Evolutionary conservation across 352 stramenopile genomes (phyloP).

Genomic region (Saprolegnia parasitica): DNA sequence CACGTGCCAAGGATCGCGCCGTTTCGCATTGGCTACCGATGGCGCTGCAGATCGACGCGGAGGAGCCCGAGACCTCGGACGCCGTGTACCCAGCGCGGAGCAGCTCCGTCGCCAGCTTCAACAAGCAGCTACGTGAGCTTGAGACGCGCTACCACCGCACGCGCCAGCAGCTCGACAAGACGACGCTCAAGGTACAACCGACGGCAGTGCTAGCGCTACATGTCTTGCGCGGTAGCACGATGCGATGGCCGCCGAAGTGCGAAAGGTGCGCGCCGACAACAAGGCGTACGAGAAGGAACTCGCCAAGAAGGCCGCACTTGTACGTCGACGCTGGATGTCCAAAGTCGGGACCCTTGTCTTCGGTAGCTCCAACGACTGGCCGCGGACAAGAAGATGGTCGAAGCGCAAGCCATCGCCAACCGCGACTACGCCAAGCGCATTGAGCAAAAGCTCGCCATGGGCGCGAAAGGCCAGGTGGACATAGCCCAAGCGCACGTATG

Average conservation of each 20-base stretch:
- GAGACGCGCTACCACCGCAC: slow-evolving; percentile 77
- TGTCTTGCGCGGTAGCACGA: slow-evolving; percentile 5
- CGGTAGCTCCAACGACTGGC: slow-evolving; percentile 66
- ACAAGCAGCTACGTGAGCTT: slow-evolving; percentile 62
- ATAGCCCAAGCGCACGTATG: neutral
- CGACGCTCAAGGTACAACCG: slow-evolving; percentile 46
- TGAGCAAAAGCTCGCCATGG: slow-evolving; percentile 77
- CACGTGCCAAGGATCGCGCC: too few species aligned
- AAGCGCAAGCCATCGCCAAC: slow-evolving; percentile 75
- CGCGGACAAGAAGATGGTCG: slow-evolving; percentile 64
- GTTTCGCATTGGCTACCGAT: neutral
- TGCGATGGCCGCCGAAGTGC: slow-evolving; percentile 49
- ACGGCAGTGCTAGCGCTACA: neutral
- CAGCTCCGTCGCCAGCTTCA: slow-evolving; percentile 58
- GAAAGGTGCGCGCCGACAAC: slow-evolving; percentile 48
- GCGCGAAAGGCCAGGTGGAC: slow-evolving; percentile 49
- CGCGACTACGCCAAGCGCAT: slow-evolving; percentile 83
- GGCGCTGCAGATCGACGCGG: neutral
- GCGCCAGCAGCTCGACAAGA: slow-evolving; percentile 62
- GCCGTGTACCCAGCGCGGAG: slow-evolving; percentile 37
- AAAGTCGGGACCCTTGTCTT: neutral
- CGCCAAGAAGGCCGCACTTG: slow-evolving; percentile 14
- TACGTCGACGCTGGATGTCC: neutral
- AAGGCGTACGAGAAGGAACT: slow-evolving; percentile 19
- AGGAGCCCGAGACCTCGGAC: slow-evolving; percentile 32